Percentiles rank a stretch among this genome's conserved stretches.
Evolutionary conservation across 495 filamentous ascomycete species (phyloP).

Genomic region (Podospora bellae-mahoneyi): DNA sequence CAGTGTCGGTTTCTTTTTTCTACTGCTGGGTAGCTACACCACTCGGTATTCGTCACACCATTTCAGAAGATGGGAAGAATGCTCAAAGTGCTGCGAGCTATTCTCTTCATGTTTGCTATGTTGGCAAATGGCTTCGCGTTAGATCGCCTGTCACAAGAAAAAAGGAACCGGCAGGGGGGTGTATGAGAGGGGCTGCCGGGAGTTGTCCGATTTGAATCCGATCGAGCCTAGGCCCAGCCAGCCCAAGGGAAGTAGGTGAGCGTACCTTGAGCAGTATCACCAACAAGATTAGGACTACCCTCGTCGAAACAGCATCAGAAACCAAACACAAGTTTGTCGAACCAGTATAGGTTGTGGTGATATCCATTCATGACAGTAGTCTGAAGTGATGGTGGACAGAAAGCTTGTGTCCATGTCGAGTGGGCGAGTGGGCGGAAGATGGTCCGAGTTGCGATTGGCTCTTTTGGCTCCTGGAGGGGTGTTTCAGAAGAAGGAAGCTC

Average conservation of each 20-base stretch:
- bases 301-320: not conserved
- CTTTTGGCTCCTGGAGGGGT: not conserved
- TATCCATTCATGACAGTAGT: not conserved
- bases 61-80: not conserved
- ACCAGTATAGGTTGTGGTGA: not conserved
- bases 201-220: not conserved
- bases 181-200: not conserved
- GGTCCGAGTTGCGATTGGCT: constrained; percentile 3
- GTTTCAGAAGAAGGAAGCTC: constrained; percentile 2
- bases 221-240: not conserved
- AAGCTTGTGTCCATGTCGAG: not conserved
- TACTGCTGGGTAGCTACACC: not conserved
- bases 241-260: not conserved
- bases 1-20: not conserved
- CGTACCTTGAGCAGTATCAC: not conserved
- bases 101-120: not conserved
- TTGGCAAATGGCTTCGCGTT: not conserved
- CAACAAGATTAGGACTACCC: not conserved
- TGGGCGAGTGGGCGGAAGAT: not conserved
- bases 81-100: not conserved
- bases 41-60: not conserved
- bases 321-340: not conserved
- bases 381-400: not conserved
- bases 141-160: not conserved
- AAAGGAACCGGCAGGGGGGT: not conserved